Evolutionary conservation across 352 stramenopile species (phyloP), one percentile per base, ranked within the genome.

Genomic region (Phytophthora pini): DNA sequence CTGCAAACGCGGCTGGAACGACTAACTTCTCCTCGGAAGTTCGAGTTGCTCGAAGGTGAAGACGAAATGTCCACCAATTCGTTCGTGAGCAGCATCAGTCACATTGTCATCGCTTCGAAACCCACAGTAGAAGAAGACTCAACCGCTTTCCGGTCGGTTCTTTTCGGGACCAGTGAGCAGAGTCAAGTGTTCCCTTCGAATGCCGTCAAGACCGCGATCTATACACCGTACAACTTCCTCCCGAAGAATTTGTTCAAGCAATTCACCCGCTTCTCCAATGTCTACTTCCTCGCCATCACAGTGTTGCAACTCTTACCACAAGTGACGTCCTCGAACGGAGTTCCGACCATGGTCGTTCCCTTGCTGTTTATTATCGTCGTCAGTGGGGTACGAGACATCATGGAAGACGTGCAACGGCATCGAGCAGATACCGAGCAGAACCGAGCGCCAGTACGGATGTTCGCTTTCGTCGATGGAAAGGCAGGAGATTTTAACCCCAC

Each of bases 241-340:
- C 64, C 80, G 20, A 91, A 91, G 51, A 91, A 91, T 53, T 43
- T 89, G 15, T 89, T 91, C 61, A 91, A 91, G 57, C 82, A 91
- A 63, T 91, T 89, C 51, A 82, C 77, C 3, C 89, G 92, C 15
- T 88, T 97, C 48, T 94, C 92, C 31, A 98, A 98, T 60, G 55
- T 96, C 36, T 98, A 98, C 73, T 98, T 97, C 54, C 72, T 97
- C 2, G 79, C 95, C 50, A 95, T 97, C 58, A 91, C 87, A 22
- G 81, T 79, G 12, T 70, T 97, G 13, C 89, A 97, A 47, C 46
- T 91, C n/a, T 72, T 97, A 22, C 86, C 84, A 27, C 61, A 87
- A 46, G 89, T 97, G 32, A 95, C 87, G 12, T 94, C 93, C 12
- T 95, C 90, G 1, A 77, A 77, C 15, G 82, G 84, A 0, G 85